Base-by-base conservation (phyloP, 352 stramenopile genomes). In the Phytopythium aichiense region DNA sequence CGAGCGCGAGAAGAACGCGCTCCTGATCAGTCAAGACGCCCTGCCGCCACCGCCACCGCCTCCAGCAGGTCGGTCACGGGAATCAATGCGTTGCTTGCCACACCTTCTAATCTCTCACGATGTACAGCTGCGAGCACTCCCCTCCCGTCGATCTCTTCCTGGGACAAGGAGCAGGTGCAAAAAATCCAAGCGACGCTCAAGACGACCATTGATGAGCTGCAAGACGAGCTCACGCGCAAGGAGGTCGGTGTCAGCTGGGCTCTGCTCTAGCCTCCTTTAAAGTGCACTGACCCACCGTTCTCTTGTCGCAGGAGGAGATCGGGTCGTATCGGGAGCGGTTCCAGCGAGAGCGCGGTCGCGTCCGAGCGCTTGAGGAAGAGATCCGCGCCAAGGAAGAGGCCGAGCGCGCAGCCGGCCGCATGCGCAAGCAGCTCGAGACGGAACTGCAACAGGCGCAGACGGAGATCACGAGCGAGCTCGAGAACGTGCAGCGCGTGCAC, bases 181-280 rank as follows among this genome's bases (percentile, higher is more conserved):
- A 91, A 89, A 56, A 92, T 94, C 54, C 78, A 92, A 25, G 61
- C 74, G 13, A 92, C 85, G 13, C 60, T 94, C 22, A 77, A 76
- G 46, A 72, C 76, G 45, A 92, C 85, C 2, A 89, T 94, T 31
- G 70, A 87, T 13, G 85, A 94, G 55, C 76, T 94, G 2, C 81
- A 94, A 55, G 78, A 92, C n/a, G 85, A 92, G 33, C 65, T 94
- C 8, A 74, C 61, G 1, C 70, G 69, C 33, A 91, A 91, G 70
- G 79, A 94, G 45, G 74, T 83, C 38, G 22, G 55, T 12, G 2
- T 51, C n/a, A 23, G n/a, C 8, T 22, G 48, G 20, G 23, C 25
- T 33, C 8, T 23, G 8, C 46, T 33, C n/a, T 22, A 33, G 2
- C 9, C 11, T 52, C 25, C 15, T 20, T 46, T 22, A 6, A 2